Evolutionary conservation across 1,284 basidiomycete species (phyloP), one percentile per base, ranked within the genome.

Genomic region (Leccinum griseonigrum): DNA sequence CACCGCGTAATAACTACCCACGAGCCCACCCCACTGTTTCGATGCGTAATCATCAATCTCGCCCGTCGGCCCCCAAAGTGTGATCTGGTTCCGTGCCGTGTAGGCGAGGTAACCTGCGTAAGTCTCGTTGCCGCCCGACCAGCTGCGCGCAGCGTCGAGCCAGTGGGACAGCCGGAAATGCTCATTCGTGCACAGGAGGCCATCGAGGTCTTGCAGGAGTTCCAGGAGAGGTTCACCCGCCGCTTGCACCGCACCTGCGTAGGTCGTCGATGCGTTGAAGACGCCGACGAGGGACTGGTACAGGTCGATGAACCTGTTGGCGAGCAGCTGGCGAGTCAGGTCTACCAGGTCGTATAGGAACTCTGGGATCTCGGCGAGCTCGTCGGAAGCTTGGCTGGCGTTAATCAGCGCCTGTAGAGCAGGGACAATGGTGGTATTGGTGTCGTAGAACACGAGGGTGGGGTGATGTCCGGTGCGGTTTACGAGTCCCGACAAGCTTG

Each of bases 41-140:
- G 78, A 78, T 34, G 79, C 79, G 60, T 81, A 81, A 62, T 79
- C 77, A 61, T 74, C 74, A 67, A 77, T 77, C 68, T 79, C 70
- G n/a, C 78, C 79, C 28, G 71, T 69, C 2, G 78, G 78, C n/a
- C 80, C 80, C 79, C 79, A 81, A 31, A 80, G 74, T 32, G 76
- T 77, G 66, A 81, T 73, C 67, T 81, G 79, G 67, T 81, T 81
- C 36, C 79, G 74, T 13, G 79, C 77, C 58, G 76, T 72, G 64
- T 76, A 79, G 63, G 76, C 77, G 43, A 81, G 71, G 58, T 75
- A 77, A 28, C 67, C 67, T 0, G 71, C 74, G 58, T 79, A 78
- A n/a, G 73, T 67, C 58, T 60, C 54, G 34, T 77, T 70, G 13
- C 57, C 65, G 29, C 68, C 61, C 10, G 75, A 68, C 74, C 75